Percentiles rank a stretch among this genome's conserved stretches.
Conservation (phyloP, 2,329 filamentous ascomycete species). For the Hypoxylon sp. region DNA sequence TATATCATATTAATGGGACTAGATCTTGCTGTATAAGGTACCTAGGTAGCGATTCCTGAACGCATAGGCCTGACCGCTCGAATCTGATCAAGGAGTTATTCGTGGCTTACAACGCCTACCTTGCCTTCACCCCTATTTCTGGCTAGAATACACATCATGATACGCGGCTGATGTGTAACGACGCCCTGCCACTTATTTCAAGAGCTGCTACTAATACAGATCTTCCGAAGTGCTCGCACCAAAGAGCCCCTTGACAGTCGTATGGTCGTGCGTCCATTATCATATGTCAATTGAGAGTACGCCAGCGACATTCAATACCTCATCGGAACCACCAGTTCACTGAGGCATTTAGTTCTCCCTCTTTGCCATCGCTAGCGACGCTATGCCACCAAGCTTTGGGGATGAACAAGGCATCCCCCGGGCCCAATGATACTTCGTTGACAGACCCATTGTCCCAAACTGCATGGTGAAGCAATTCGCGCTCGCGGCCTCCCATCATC, state of each 20-base stretch:
- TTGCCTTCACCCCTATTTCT: not conserved
- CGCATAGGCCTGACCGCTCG: not conserved
- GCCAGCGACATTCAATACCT: conserved; percentile 42
- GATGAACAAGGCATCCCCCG: conserved; percentile 83
- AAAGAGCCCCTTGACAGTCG: not conserved
- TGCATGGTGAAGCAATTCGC: conserved; percentile 73
- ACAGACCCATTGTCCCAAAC: conserved; percentile 73
- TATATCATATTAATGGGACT: not conserved
- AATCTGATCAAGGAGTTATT: not conserved
- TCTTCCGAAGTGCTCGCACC: not conserved
- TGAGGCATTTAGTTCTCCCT: conserved; percentile 57
- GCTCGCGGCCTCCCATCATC: conserved; percentile 91
- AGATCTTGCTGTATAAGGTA: not conserved
- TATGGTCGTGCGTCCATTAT: not conserved
- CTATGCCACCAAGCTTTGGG: conserved; percentile 92
- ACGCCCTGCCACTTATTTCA: not conserved
- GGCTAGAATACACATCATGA: not conserved
- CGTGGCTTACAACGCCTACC: not conserved
- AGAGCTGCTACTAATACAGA: not conserved
- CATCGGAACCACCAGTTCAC: conserved; percentile 88
- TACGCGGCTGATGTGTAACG: not conserved
- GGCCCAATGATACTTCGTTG: conserved; percentile 69
- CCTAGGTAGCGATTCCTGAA: not conserved
- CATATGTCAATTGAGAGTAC: not conserved
- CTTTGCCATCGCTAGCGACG: conserved; percentile 72